A percentile compares a stretch with the other conserved stretches of the same genome.
Conservation (phyloP, 2,329 filamentous ascomycete genomes). For the Pseudopithomyces chartarum region DNA sequence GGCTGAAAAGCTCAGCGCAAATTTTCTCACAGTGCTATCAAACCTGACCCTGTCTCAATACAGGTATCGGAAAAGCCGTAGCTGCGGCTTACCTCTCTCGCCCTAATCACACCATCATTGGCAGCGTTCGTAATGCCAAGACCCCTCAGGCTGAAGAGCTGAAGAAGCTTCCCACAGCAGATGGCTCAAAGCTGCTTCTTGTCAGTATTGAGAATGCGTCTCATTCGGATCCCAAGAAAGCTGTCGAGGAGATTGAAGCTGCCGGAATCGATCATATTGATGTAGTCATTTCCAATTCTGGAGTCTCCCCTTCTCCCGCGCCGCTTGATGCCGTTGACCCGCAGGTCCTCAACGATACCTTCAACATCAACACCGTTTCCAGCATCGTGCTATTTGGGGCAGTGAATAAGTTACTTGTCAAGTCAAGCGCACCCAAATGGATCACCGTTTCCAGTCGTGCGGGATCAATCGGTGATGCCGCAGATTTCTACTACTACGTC, state of each 20-base stretch:
- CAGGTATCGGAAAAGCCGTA: conserved; percentile 20
- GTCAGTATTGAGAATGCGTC: conserved; percentile 7
- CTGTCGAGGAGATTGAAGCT: conserved; percentile 26
- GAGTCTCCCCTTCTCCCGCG: conserved; percentile 42
- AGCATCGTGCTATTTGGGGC: conserved; percentile 37
- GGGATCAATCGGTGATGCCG: conserved; percentile 10
- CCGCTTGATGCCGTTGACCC: conserved; percentile 41
- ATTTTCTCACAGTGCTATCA: neutral
- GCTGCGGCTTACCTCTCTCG: conserved; percentile 8
- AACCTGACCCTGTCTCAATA: neutral
- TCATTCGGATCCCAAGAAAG: conserved; percentile 6
- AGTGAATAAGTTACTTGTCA: conserved; percentile 42
- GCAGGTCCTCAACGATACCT: conserved; percentile 45
- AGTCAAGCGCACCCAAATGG: conserved; percentile 14
- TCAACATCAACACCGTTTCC: conserved; percentile 48
- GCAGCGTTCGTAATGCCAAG: conserved; percentile 8
- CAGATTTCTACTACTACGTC: neutral
- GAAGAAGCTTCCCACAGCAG: conserved; percentile 7
- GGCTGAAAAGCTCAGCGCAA: too few relatives aligned
- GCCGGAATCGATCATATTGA: conserved; percentile 52
- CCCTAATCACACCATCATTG: conserved; percentile 13
- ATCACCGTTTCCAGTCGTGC: conserved; percentile 15
- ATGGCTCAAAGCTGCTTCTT: conserved; percentile 13
- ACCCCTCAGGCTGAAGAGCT: conserved; percentile 5
- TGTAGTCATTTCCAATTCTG: conserved; percentile 59